Evolutionary conservation across 371 early-diverging fungal genomes (phyloP).

Genomic region (Scutellospora calospora): DNA sequence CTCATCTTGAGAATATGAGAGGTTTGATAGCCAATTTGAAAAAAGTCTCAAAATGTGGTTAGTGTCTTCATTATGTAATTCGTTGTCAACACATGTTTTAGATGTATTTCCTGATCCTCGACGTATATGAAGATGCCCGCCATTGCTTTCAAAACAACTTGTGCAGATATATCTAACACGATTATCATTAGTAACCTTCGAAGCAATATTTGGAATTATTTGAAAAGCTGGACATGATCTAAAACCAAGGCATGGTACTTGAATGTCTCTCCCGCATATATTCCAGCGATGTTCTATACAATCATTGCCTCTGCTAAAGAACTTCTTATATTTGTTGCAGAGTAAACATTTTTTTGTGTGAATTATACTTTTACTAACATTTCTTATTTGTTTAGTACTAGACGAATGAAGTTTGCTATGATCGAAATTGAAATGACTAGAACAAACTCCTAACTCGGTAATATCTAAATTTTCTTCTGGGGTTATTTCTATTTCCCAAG

Average conservation of each 20-base stretch:
- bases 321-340: constrained; percentile 1
- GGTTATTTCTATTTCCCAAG: constrained; percentile 16
- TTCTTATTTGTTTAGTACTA: not conserved
- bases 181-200: not conserved
- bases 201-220: not conserved
- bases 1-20: no score
- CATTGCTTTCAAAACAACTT: constrained; percentile 10
- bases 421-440: constrained; percentile 26
- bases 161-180: constrained; percentile 10
- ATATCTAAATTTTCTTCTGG: not conserved
- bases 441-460: not conserved
- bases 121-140: not conserved
- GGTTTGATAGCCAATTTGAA: no score
- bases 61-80: constrained; percentile 1
- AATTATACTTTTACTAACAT: not conserved
- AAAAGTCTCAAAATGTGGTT: not conserved
- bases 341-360: not conserved
- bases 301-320: constrained; percentile 11
- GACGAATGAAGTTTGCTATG: constrained; percentile 17
- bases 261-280: not conserved
- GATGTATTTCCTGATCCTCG: not conserved
- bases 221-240: constrained; percentile 9
- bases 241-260: constrained; percentile 24
- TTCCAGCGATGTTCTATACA: constrained; percentile 20
- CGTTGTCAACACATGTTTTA: not conserved